Base-by-base conservation (phyloP, 495 filamentous ascomycete genomes). In the Penicillium salamii region DNA sequence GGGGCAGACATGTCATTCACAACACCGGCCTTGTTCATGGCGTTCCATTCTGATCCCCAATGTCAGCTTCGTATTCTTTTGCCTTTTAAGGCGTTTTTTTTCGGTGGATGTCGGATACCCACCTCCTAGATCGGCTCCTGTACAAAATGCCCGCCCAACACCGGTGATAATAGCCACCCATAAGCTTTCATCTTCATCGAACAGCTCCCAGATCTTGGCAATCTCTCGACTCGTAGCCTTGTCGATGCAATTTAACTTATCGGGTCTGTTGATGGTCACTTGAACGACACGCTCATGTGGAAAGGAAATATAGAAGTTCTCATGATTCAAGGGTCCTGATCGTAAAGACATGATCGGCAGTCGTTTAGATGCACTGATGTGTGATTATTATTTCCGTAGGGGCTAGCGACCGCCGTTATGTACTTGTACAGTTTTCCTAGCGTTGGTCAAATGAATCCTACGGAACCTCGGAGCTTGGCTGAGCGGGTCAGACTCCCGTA, bases 121-220 rank as follows among this genome's bases (percentile, higher is more conserved):
- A 71, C 70, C 70, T 51, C 66, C 62, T 17, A 83, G 59, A 58
- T 83, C 80, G 7, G 79, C 78, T 0, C 80, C 80, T 1, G 80
- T 76, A 54, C 78, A 82, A 42, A 83, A 83, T 0, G 78, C 77
- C 33, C 72, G 67, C 6, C 80, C 80, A 5, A 67, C 65, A 20
- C 79, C 80, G 0, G 80, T 83, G 37, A 83, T 69, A 28, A 83
- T 77, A 7, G 67, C 78, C 14, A 79, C 74, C 48, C 75, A 74
- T 36, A 83, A 54, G 17, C 54, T 65, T 12, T 77, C 72, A 61
- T 81, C 75, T 15, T 57, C 52, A 50, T 83, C 80, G 42, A 81
- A 73, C 55, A 69, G 77, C 29, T 72, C 58, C 69, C 77, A 80
- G 1, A 83, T 56, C 7, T 57, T 42, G 35, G 76, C 65, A 28